Percentiles rank a stretch among this genome's conserved stretches.
Evolutionary conservation across 768 basidiomycete genomes (phyloP).

Genomic region (Leccinum fibrillosum): DNA sequence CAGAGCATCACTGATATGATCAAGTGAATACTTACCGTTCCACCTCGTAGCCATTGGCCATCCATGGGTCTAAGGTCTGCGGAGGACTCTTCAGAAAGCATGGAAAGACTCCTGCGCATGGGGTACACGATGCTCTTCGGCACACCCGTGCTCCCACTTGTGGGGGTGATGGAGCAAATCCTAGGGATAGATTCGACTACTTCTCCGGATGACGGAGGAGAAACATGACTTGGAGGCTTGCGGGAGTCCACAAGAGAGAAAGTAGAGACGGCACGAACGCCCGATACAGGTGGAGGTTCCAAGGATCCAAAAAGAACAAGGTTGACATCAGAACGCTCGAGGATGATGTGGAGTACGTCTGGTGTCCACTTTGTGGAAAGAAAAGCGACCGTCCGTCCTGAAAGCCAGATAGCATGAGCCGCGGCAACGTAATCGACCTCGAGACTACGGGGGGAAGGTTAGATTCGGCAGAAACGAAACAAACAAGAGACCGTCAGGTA

Average conservation of each 20-base stretch:
- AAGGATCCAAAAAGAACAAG: slow-evolving; percentile 22
- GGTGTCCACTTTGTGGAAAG: slow-evolving; percentile 25
- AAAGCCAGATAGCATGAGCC: slow-evolving; percentile 29
- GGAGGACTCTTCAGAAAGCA: slow-evolving; percentile 14
- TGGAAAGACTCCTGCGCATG: slow-evolving; percentile 12
- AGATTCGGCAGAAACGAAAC: background rate
- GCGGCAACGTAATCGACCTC: slow-evolving; percentile 29
- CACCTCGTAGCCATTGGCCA: slow-evolving; percentile 17
- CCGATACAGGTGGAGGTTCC: slow-evolving; percentile 8
- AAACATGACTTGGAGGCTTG: slow-evolving; percentile 8
- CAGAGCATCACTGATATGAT: background rate
- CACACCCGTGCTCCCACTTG: slow-evolving; percentile 25
- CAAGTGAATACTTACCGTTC: slow-evolving; percentile 2
- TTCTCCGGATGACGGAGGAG: slow-evolving; percentile 15
- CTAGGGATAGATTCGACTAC: slow-evolving; percentile 11
- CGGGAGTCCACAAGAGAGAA: slow-evolving; percentile 10
- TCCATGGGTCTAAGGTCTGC: slow-evolving; percentile 8
- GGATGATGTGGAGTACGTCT: slow-evolving; percentile 20
- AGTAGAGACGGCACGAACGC: slow-evolving; percentile 20
- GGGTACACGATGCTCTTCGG: slow-evolving; percentile 18
- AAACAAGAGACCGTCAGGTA: background rate
- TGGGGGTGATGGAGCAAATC: slow-evolving; percentile 16
- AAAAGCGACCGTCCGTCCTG: slow-evolving; percentile 28
- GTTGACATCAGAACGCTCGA: slow-evolving; percentile 19
- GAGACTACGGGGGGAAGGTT: slow-evolving; percentile 12